Conservation (phyloP, 1,284 basidiomycete species). For the Apiotrichum brassicae region DNA sequence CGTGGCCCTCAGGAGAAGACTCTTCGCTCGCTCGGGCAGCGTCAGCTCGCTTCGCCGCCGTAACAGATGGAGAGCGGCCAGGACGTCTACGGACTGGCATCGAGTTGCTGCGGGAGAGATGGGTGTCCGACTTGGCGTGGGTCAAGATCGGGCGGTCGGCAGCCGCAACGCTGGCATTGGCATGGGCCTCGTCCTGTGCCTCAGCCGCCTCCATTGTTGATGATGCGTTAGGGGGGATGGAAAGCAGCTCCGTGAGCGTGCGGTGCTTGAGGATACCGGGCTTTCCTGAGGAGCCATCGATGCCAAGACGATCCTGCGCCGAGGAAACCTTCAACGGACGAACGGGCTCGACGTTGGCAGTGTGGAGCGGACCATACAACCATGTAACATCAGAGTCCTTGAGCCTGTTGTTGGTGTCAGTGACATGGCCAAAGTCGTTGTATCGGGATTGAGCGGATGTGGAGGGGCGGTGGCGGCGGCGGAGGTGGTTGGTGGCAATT, state of each 20-base stretch:
- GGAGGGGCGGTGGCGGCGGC: background rate
- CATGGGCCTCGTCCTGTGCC: slow-evolving; percentile 1
- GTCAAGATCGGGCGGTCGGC: slow-evolving; percentile 20
- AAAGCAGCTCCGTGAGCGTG: slow-evolving; percentile 81
- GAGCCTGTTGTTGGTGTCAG: slow-evolving; percentile 59
- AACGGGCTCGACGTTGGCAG: slow-evolving; percentile 63
- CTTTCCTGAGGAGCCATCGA: slow-evolving; percentile 54
- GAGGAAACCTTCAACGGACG: slow-evolving; percentile 52
- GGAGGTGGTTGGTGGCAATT: slow-evolving; percentile 7
- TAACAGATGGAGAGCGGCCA: background rate
- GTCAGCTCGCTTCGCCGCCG: too few species aligned
- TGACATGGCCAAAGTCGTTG: background rate
- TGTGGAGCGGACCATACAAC: slow-evolving; percentile 95
- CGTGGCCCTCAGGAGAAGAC: slow-evolving; percentile 5
- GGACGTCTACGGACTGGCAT: slow-evolving; percentile 15
- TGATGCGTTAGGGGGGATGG: slow-evolving; percentile 52
- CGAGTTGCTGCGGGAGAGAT: slow-evolving; percentile 51
- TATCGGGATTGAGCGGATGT: slow-evolving; percentile 13
- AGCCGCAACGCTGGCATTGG: background rate
- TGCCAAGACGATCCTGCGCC: slow-evolving; percentile 52
- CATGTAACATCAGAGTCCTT: slow-evolving; percentile 99
- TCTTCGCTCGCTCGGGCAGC: slow-evolving; percentile 1
- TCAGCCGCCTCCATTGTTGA: slow-evolving; percentile 50
- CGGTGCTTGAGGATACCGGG: slow-evolving; percentile 89
- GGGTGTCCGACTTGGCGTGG: slow-evolving; percentile 78